Evolutionary conservation across 805 yeast species (phyloP).

Genomic region (Cyberlindnera euphorbiae): DNA sequence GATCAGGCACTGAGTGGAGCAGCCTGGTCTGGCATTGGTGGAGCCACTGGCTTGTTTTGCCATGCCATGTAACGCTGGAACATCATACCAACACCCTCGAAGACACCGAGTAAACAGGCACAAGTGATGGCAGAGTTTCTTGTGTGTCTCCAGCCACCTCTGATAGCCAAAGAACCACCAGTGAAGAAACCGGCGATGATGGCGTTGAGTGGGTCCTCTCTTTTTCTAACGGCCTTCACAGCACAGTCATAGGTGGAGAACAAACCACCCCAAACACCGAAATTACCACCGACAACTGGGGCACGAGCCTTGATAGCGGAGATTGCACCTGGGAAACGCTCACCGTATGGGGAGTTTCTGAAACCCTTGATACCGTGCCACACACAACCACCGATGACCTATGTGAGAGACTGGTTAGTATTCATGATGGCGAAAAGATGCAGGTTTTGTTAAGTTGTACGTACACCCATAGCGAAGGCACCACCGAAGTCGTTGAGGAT

Average conservation of each 20-base stretch:
- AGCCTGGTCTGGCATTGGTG: constrained; percentile 44
- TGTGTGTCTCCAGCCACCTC: constrained; percentile 98
- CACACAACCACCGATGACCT: constrained; percentile 86
- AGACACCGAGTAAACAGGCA: constrained; percentile 93
- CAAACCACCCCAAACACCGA: constrained; percentile 99
- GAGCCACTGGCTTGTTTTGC: constrained; percentile 69
- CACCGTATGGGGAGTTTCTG: constrained; percentile 96
- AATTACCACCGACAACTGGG: constrained; percentile 98
- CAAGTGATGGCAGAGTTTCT: constrained; percentile 96
- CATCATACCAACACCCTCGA: constrained; percentile 98
- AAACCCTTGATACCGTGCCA: constrained; percentile 99
- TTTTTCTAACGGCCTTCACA: constrained; percentile 90
- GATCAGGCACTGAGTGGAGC: constrained; percentile 18
- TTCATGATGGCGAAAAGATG: no score
- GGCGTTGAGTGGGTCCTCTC: constrained; percentile 98
- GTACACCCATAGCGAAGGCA: constrained; percentile 95
- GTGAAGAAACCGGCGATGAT: constrained; percentile 96
- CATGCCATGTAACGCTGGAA: constrained; percentile 86
- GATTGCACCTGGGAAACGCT: constrained; percentile 84
- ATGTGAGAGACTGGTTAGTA: constrained; percentile 1
- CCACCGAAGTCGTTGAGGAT: constrained; percentile 97
- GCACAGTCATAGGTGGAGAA: constrained; percentile 95
- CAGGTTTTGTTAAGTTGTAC: constrained; percentile 2
- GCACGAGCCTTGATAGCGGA: constrained; percentile 93
- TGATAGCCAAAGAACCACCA: constrained; percentile 95